Percentiles rank a stretch among this genome's conserved stretches.
Evolutionary conservation across 1,284 basidiomycete genomes (phyloP).

Genomic region (Volvariella surrecta): DNA sequence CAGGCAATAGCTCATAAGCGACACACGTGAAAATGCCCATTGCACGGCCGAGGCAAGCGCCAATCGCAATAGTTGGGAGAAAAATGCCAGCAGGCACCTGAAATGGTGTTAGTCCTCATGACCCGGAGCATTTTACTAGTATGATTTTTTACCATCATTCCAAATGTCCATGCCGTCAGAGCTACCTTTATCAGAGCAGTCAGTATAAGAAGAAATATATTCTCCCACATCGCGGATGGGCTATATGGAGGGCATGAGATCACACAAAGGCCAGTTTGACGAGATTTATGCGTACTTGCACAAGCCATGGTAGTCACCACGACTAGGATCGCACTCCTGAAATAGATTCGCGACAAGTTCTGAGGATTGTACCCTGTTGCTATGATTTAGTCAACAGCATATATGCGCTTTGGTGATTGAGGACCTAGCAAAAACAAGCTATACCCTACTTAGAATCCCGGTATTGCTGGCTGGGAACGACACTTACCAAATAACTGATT

Average conservation of each 20-base stretch:
- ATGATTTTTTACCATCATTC: slow-evolving; percentile 50
- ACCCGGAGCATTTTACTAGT: background rate
- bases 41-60: slow-evolving; percentile 60
- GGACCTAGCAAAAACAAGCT: slow-evolving; percentile 48
- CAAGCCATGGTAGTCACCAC: slow-evolving; percentile 61
- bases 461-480: background rate
- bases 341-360: slow-evolving; percentile 68
- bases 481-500: slow-evolving; percentile 53
- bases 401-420: slow-evolving; percentile 4
- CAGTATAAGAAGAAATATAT: slow-evolving; percentile 54
- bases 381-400: background rate
- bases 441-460: slow-evolving; percentile 2
- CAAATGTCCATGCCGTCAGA: slow-evolving; percentile 69
- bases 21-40: slow-evolving; percentile 61
- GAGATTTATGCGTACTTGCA: slow-evolving; percentile 49
- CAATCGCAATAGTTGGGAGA: slow-evolving; percentile 65
- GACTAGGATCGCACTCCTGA: slow-evolving; percentile 59
- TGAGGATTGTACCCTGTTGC: slow-evolving; percentile 52
- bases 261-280: background rate
- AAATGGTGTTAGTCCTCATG: background rate
- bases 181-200: slow-evolving; percentile 54
- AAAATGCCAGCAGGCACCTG: slow-evolving; percentile 71
- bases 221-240: slow-evolving; percentile 54
- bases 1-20: background rate
- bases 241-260: slow-evolving; percentile 22